Evolutionary conservation across 768 basidiomycete genomes (phyloP).

Genomic region (Rhizopogon vesiculosus): DNA sequence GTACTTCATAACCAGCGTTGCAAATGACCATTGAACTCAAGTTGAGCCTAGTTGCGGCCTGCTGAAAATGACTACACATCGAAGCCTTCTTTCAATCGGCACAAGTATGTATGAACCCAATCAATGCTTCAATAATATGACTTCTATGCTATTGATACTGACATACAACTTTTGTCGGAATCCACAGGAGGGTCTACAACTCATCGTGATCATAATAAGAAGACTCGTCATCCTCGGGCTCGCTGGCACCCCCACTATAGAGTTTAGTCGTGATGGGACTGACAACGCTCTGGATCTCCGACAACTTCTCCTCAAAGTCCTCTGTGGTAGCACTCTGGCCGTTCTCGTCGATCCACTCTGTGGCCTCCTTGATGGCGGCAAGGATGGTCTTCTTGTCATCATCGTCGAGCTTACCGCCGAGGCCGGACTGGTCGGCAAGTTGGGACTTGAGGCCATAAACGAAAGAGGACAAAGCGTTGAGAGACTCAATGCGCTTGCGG

Average conservation of each 20-base stretch:
- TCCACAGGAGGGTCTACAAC: constrained; percentile 26
- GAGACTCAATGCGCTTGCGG: constrained; percentile 80
- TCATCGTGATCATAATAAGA: constrained; percentile 48
- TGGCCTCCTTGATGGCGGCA: constrained; percentile 78
- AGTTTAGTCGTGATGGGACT: constrained; percentile 85
- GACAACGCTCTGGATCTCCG: constrained; percentile 68
- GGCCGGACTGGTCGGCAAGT: constrained; percentile 80
- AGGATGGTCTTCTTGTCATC: constrained; percentile 84
- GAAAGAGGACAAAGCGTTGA: constrained; percentile 76
- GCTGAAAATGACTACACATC: too few species aligned
- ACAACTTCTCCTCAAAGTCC: constrained; percentile 88
- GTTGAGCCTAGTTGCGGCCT: too few species aligned
- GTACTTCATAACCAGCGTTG: too few species aligned
- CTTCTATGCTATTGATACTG: background rate
- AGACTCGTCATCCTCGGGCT: constrained; percentile 35
- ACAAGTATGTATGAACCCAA: too few species aligned
- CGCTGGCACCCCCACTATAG: constrained; percentile 40
- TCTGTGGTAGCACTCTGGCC: constrained; percentile 73
- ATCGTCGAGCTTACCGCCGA: constrained; percentile 81
- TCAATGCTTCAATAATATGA: background rate
- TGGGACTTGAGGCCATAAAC: constrained; percentile 88
- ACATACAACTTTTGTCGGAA: constrained; percentile 1
- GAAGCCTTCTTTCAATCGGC: too few species aligned
- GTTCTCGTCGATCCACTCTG: constrained; percentile 90
- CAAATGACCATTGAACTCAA: too few species aligned